A percentile compares a stretch with the other conserved stretches of the same genome.
Conservation (phyloP, 495 filamentous ascomycete species). For the Aspergillus olivimuriae region DNA sequence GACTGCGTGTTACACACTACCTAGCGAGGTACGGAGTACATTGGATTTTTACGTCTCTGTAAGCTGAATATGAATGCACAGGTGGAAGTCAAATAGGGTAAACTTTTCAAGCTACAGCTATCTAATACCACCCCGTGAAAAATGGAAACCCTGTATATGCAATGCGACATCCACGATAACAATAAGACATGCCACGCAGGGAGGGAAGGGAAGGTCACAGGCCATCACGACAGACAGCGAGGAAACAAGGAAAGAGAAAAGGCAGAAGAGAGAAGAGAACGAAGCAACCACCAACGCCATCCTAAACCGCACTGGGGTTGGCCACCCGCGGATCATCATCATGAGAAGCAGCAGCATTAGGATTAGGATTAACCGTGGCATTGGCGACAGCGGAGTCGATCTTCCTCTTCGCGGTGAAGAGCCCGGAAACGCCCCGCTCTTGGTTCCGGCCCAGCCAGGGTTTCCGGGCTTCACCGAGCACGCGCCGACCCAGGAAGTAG, state of each 20-base stretch:
- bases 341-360: background rate
- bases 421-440: constrained; percentile 68
- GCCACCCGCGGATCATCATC: constrained; percentile 3
- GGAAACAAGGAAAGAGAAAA: constrained; percentile 1
- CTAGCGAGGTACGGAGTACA: too few species aligned
- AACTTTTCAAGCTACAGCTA: too few species aligned
- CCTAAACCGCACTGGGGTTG: constrained; percentile 7
- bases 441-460: constrained; percentile 89
- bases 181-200: too few species aligned
- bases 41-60: too few species aligned
- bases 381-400: constrained; percentile 37
- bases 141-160: too few species aligned
- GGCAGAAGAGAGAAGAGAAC: background rate
- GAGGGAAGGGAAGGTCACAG: too few species aligned
- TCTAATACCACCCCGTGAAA: too few species aligned
- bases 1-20: too few species aligned
- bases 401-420: constrained; percentile 84
- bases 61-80: too few species aligned
- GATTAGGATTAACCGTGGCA: constrained; percentile 5
- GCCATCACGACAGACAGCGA: too few species aligned
- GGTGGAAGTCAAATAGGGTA: too few species aligned
- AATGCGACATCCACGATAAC: too few species aligned
- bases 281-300: constrained; percentile 1
- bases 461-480: constrained; percentile 83
- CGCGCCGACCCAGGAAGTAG: constrained; percentile 72